phyloP scores from a whole-genome alignment of 768 basidiomycete species.

The Gymnopilus dilepis region DNA sequence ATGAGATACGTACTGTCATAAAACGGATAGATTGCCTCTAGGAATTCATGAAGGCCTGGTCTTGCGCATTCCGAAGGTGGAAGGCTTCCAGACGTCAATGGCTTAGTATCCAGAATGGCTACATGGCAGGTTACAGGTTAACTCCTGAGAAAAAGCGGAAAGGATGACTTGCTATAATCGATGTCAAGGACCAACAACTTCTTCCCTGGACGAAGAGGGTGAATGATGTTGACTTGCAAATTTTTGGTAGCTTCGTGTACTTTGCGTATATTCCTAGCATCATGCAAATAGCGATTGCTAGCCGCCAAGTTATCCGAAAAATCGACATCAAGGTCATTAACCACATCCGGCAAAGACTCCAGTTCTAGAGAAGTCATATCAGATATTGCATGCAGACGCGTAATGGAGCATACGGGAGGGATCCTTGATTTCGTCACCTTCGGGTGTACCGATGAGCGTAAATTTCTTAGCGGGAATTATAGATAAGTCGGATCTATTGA shows the following conservation, averaged over 20 bases:
- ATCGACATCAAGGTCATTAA: slow-evolving; percentile 86
- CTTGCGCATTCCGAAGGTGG: slow-evolving; percentile 84
- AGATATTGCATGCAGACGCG: not conserved
- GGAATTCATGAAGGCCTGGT: slow-evolving; percentile 83
- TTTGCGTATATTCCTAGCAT: slow-evolving; percentile 83
- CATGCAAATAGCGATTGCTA: slow-evolving; percentile 68
- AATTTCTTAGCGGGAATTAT: slow-evolving; percentile 73
- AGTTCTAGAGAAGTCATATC: slow-evolving; percentile 48
- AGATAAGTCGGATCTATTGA: slow-evolving; percentile 59
- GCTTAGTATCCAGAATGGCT: slow-evolving; percentile 88
- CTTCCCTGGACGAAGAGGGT: slow-evolving; percentile 77
- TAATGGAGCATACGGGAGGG: slow-evolving; percentile 53
- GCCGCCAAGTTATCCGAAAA: slow-evolving; percentile 66
- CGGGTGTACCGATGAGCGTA: slow-evolving; percentile 84
- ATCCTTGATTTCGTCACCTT: slow-evolving; percentile 86
- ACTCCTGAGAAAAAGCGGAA: not conserved
- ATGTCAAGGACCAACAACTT: slow-evolving; percentile 86
- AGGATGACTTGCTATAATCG: slow-evolving; percentile 71
- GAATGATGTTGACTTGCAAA: slow-evolving; percentile 72
- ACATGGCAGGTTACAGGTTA: slow-evolving; percentile 13
- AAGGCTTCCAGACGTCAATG: slow-evolving; percentile 78
- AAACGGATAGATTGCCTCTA: slow-evolving; percentile 77
- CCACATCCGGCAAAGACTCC: slow-evolving; percentile 67
- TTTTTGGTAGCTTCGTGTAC: slow-evolving; percentile 73
- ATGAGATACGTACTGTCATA: slow-evolving; percentile 66